Evolutionary conservation across 2,329 filamentous ascomycete species (phyloP).

Genomic region (Dactylellina cionopaga): DNA sequence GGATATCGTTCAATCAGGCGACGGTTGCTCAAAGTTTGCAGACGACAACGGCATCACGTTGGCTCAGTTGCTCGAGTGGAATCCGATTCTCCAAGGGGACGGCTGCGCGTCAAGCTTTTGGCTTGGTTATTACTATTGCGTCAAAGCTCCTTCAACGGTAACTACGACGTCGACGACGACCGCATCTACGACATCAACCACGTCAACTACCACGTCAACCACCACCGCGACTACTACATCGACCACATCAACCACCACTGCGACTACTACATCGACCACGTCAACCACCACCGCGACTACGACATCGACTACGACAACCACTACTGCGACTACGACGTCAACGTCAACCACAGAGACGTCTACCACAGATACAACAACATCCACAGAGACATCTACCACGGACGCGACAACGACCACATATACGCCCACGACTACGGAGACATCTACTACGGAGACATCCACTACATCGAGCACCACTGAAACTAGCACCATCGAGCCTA

Average conservation of each 20-base stretch:
- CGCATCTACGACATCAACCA: background rate
- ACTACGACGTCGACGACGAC: background rate
- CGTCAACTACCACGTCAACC: background rate
- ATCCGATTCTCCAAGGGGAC: slow-evolving; percentile 3
- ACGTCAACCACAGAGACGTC: background rate
- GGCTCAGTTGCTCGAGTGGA: background rate
- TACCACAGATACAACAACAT: background rate
- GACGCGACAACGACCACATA: background rate
- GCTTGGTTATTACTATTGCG: slow-evolving; percentile 22
- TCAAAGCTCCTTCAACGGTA: background rate
- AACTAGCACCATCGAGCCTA: background rate
- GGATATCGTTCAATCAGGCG: slow-evolving; percentile 4
- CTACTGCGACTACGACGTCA: background rate
- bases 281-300: background rate
- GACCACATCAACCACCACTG: background rate
- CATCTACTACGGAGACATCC: background rate
- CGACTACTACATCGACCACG: background rate
- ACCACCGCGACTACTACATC: background rate
- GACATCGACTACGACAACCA: background rate
- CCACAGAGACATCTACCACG: background rate
- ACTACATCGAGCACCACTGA: background rate
- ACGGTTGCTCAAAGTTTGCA: slow-evolving; percentile 30
- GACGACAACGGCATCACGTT: slow-evolving; percentile 8
- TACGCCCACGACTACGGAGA: background rate
- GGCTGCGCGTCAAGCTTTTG: slow-evolving; percentile 22